Evolutionary conservation across 352 stramenopile species (phyloP), one percentile per base, ranked within the genome.

Genomic region (Phytopythium cucurbitacearum): DNA sequence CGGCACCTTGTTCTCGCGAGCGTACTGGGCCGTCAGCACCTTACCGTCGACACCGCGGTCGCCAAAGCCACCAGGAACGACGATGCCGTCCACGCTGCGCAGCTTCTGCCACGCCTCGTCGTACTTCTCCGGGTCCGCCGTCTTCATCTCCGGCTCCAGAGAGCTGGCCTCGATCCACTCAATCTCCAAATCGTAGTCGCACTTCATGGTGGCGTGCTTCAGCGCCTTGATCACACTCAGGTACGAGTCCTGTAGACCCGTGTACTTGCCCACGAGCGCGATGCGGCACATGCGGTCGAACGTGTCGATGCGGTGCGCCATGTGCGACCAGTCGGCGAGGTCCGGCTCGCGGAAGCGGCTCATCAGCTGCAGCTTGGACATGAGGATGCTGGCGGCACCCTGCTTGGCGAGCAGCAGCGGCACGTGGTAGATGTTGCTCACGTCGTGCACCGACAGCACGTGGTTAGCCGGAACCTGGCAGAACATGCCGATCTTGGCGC

Each of bases 401-500:
- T 99, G 98, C 71, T 99, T 86, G 53, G 96, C 70, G 49, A 99
- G 73, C 38, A 99, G 76, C 43, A 99, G 62, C 37, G 97, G 97
- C 12, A 99, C 98, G 79, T 99, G 97, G 71, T 99, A 99, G 48
- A 99, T 99, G 85, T 99, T 99, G 71, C 82, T 97, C 47, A 99
- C 97, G 61, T 99, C 97, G 80, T 99, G 96, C 37, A 99, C 96
- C 44, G 88, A 98, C 7, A 99, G 76, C 40, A 99, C 97, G 73
- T 97, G 84, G 46, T 88, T 85, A 13, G 89, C 79, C 42, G 82
- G 88, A 10, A 99, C 96, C 68, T 99, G 95, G 79, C 97, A 99
- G 79, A 99, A 99, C 76, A 97, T 97, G 42, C 90, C 95, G 60
- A 99, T 99, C 76, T 99, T 99, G 32, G 87, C 68, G 53, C 94